Percentiles rank a stretch among this genome's conserved stretches.
phyloP scores from a whole-genome alignment of 768 basidiomycete species.

The Tricholoma furcatifolium region DNA sequence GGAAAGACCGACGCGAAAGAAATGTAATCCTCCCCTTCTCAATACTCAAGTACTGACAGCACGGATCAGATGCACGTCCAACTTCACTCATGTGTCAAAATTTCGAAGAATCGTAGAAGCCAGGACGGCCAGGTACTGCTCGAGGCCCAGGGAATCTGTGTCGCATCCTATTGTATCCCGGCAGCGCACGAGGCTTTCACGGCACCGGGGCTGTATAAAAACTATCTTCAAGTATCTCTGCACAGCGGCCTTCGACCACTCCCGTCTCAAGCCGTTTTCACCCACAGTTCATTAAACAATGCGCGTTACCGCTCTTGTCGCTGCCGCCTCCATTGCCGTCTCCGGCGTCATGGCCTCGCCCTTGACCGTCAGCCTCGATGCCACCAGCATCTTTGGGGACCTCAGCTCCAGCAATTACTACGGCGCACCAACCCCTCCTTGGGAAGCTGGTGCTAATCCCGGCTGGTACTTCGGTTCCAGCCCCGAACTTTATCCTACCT shows the following conservation, averaged over 20 bases:
- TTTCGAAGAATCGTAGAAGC: too few species aligned
- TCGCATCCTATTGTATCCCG: too few species aligned
- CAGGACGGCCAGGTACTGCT: constrained; percentile 1
- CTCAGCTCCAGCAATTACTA: constrained; percentile 32
- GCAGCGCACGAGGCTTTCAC: not conserved
- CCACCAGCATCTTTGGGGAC: constrained; percentile 22
- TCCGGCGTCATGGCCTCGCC: constrained; percentile 19
- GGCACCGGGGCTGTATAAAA: constrained; percentile 12
- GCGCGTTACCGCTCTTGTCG: constrained; percentile 30
- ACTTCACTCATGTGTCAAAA: not conserved
- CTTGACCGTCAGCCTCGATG: constrained; percentile 15
- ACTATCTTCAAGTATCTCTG: not conserved
- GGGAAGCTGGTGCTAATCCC: constrained; percentile 30
- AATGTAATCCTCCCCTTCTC: not conserved
- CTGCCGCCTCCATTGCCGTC: constrained; percentile 21
- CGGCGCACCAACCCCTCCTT: constrained; percentile 38
- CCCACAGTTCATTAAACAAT: constrained; percentile 11
- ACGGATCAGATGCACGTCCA: constrained; percentile 10
- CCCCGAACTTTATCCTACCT: constrained; percentile 23
- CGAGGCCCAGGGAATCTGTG: constrained; percentile 1
- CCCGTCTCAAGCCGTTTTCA: not conserved
- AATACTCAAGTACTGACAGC: constrained; percentile 1
- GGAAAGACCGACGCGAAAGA: not conserved
- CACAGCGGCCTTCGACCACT: constrained; percentile 6
- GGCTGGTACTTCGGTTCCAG: constrained; percentile 44